Evolutionary conservation across 2,329 filamentous ascomycete species (phyloP), one percentile per base, ranked within the genome.

Genomic region (Aureobasidium sp.): DNA sequence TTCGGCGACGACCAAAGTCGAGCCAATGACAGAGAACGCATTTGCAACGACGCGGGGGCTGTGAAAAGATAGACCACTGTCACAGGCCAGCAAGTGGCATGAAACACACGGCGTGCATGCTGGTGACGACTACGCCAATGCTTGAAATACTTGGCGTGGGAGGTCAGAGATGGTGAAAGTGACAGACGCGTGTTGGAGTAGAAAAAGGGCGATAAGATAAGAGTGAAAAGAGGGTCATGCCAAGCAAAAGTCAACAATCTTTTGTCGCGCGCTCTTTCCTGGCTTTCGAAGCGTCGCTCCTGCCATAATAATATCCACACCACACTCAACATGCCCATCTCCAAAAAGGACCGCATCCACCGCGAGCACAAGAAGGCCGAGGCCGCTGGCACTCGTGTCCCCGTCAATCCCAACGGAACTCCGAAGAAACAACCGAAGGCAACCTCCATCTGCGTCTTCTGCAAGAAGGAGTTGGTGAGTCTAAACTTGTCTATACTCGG

Each of bases 351-450:
- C 67, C 69, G 82, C 77, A 75, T 81, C 67, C 74, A 77, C 67
- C 79, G 79, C 70, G 81, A 84, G 72, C 81, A 84, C 73, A 81
- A 82, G 69, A 80, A 78, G 66, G 81, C 78, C 45, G 81, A 84
- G 4, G 77, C 77, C 31, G 81, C 79, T 34, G 81, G 81, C 64
- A 84, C 81, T 60, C 77, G 81, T 55, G 75, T 77, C 37, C 75
- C 80, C 0, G 80, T 83, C 64, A 82, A 83, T 72, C 70, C 80
- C 20, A 83, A 84, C 66, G 81, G 81, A 31, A 76, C 81, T 1
- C 81, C 81, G 1, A 79, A 82, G 65, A 84, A 84, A 75, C 63
- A 80, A 0, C 75, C 79, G 0, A 83, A 82, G 75, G 77, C 77
- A n/a, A 81, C 76, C 34, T 78, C 77, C 9, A 78, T 80, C 55